These are phyloP conservation scores for Lipomyces japonicus DNA, from an alignment of 805 yeast genomes.

Conservation along the genomic window DNA sequence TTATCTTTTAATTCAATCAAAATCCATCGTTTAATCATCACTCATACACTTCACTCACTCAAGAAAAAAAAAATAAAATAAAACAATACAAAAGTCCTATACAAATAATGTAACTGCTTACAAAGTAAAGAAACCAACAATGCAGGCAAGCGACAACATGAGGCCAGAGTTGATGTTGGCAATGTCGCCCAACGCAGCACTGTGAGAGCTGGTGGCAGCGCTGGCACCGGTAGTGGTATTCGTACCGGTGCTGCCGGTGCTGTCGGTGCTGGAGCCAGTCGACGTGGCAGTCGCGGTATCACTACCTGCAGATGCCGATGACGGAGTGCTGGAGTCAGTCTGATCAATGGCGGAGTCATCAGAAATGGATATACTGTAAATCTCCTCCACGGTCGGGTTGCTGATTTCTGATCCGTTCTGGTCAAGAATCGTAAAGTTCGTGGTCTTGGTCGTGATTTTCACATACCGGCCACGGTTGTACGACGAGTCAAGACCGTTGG, in stretches of 20 bases:
- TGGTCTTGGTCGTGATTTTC: slow-evolving; percentile 20
- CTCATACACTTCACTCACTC: too few relatives aligned
- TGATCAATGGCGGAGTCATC: slow-evolving; percentile 20
- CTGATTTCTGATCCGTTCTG: slow-evolving; percentile 27
- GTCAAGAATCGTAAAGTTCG: slow-evolving; percentile 31
- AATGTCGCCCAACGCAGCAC: background rate
- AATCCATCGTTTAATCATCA: too few relatives aligned
- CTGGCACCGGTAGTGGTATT: slow-evolving; percentile 6
- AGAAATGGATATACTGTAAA: slow-evolving; percentile 10
- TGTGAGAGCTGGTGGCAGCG: slow-evolving; percentile 1
- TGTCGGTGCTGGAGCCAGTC: slow-evolving; percentile 7
- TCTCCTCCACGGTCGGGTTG: slow-evolving; percentile 12
- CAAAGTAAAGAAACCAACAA: slow-evolving; percentile 1
- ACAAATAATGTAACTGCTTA: background rate
- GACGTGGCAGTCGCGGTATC: slow-evolving; percentile 9
- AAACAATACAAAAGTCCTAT: background rate
- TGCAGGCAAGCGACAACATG: background rate
- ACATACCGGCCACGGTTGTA: slow-evolving; percentile 32
- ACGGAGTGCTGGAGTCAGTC: slow-evolving; percentile 17
- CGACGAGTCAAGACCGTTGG: slow-evolving; percentile 35
- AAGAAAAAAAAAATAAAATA: too few relatives aligned
- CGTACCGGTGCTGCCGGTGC: slow-evolving; percentile 7
- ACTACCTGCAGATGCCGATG: slow-evolving; percentile 6
- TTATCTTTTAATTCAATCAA: too few relatives aligned
- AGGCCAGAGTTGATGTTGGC: background rate